Percentiles rank a stretch among this genome's conserved stretches.
phyloP scores from a whole-genome alignment of 371 early-diverging fungal species.

The Capniomyces stellatus region DNA sequence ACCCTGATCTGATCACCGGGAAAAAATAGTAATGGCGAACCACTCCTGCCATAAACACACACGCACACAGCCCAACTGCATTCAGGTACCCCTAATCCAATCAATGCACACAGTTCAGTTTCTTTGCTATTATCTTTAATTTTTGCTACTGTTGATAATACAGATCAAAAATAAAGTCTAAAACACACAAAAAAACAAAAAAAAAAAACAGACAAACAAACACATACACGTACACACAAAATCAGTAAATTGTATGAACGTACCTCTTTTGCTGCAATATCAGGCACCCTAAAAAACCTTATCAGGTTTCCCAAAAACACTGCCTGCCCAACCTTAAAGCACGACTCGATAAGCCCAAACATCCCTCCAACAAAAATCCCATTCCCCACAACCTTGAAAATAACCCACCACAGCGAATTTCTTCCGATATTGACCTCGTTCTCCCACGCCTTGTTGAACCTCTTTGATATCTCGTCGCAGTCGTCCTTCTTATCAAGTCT shows the following conservation, averaged over 20 bases:
- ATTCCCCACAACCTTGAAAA: conserved; percentile 1
- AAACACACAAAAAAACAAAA: no score
- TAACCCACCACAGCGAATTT: not conserved
- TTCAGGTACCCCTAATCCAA: conserved; percentile 19
- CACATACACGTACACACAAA: no score
- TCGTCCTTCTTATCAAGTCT: conserved; percentile 1
- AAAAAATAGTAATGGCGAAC: conserved; percentile 27
- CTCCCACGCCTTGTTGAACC: conserved; percentile 1
- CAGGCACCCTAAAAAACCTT: conserved; percentile 18
- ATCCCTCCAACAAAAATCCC: not conserved
- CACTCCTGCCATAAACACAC: conserved; percentile 10
- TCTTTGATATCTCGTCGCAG: not conserved
- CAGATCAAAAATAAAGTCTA: no score
- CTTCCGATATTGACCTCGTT: not conserved
- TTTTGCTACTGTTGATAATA: no score
- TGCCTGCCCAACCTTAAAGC: conserved; percentile 11
- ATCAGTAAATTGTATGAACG: no score
- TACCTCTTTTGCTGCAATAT: not conserved
- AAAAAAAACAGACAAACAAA: no score
- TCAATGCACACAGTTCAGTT: no score
- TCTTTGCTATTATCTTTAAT: no score
- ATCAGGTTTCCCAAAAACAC: conserved; percentile 17
- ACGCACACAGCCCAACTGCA: conserved; percentile 14
- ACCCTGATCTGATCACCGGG: conserved; percentile 15
- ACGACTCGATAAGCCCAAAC: conserved; percentile 2